These are phyloP conservation scores for Deuterostichococcus epilithicus DNA, from an alignment of 139 green algal species.

Conservation along the genomic window DNA sequence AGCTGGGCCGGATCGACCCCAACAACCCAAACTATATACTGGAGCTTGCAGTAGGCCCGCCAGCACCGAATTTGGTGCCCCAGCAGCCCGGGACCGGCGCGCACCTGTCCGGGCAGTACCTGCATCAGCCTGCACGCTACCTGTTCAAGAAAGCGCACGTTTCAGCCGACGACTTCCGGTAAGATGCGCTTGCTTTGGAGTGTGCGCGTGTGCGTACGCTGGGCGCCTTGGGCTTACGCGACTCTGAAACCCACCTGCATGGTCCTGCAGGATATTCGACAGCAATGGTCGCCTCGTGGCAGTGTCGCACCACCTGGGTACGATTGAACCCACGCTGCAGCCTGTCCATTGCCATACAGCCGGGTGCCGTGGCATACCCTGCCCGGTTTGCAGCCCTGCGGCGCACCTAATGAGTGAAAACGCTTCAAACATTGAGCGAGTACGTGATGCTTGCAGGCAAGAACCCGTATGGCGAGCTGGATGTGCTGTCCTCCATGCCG, in stretches of 20 bases:
- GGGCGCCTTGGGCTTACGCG: no score
- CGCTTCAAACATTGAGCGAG: no score
- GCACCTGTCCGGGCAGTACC: background rate
- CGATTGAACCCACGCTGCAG: no score
- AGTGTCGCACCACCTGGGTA: constrained; percentile 12
- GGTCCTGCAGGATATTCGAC: constrained; percentile 17
- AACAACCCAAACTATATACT: background rate
- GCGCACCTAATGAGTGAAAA: no score
- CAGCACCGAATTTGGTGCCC: constrained; percentile 8
- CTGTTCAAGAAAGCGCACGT: constrained; percentile 34
- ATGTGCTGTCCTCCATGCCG: constrained; percentile 1
- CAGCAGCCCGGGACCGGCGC: background rate
- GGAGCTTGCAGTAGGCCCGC: constrained; percentile 19
- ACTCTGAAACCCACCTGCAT: no score
- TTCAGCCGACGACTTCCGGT: constrained; percentile 20
- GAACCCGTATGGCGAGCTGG: constrained; percentile 28
- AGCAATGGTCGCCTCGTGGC: constrained; percentile 9
- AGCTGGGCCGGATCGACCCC: background rate
- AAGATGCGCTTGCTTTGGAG: no score
- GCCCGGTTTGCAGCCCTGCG: no score
- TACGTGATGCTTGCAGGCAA: constrained; percentile 7
- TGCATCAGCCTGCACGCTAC: background rate
- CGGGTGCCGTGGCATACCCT: no score
- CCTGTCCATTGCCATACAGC: no score
- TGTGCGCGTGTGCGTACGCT: no score